Base-by-base conservation (phyloP, 2,329 filamentous ascomycete species). In the Cadophora sp. region DNA sequence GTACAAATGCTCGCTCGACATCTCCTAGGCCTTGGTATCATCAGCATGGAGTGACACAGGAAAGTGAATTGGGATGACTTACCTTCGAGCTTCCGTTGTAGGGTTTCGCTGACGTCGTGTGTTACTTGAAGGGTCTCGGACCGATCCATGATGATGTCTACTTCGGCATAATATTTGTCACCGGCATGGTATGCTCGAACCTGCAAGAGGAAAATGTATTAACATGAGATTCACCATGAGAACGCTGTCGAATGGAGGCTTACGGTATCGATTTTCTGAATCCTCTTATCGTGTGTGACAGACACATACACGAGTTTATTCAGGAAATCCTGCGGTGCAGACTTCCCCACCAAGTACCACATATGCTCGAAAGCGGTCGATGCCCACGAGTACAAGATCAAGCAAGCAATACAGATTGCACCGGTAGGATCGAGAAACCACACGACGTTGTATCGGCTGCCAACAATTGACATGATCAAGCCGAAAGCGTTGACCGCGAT, bases 401-500 rank as follows among this genome's bases (percentile, higher is more conserved):
- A 88, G 3, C 90, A 73, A 11, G 91, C 94, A n/a, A 96, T 86
- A 5, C 94, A 72, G 39, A 96, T 83, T 74, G 93, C 93, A 65
- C 93, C 93, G 0, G 92, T 83, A 7, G 92, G 87, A 75, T 96
- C 93, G 33, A 96, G 85, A 90, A 91, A 96, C 93, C 93, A 96
- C 64, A 94, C 83, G 59, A 65, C 66, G 16, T 45, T 60, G 16
- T 83, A 81, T n/a, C 86, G 84, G 73, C 91, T 94, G 80, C 92
- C 92, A 64, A 92, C 74, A 9, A 96, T 86, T 1, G 94, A 94
- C 67, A 97, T 97, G 27, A 96, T 84, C 75, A 97, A 96, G 70
- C 91, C 94, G 74, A 96, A 95, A 0, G 87, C 88, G 79, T 97
- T 97, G 85, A 97, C 97, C 39, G 97, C 89, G 33, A 97, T 91